These are phyloP conservation scores for Malus fusca DNA, from an alignment of 306 rosid species.

Conservation along the genomic window DNA sequence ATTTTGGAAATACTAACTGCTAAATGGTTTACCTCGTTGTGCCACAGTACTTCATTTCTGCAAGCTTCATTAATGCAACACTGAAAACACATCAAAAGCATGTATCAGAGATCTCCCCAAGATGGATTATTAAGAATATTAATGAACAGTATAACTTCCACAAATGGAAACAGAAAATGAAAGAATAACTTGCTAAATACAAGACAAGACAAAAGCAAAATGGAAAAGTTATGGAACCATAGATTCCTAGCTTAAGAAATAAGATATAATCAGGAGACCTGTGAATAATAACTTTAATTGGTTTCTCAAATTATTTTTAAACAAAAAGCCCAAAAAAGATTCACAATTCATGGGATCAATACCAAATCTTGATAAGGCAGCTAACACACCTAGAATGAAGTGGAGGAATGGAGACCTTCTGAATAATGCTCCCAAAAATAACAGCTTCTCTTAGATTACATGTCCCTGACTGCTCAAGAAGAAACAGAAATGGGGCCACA, in stretches of 20 bases:
- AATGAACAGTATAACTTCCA: background rate
- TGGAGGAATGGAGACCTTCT: conserved; percentile 78
- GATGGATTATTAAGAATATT: no score
- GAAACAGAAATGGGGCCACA: background rate
- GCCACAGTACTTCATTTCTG: conserved; percentile 88
- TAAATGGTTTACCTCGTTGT: conserved; percentile 68
- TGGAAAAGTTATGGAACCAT: background rate
- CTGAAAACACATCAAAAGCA: conserved; percentile 43
- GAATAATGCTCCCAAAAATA: conserved; percentile 74
- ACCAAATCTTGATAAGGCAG: background rate
- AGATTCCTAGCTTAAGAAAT: background rate
- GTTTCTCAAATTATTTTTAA: background rate
- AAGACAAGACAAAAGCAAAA: background rate
- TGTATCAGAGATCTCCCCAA: conserved; percentile 4
- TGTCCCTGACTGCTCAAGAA: conserved; percentile 61
- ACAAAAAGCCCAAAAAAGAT: background rate
- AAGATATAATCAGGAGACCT: background rate
- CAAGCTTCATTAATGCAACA: conserved; percentile 79
- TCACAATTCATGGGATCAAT: background rate
- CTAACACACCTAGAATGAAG: conserved; percentile 82
- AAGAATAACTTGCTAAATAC: background rate
- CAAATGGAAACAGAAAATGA: background rate
- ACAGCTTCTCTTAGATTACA: conserved; percentile 94
- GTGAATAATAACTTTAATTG: background rate
- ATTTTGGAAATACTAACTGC: background rate